phyloP scores from a whole-genome alignment of 2,329 filamentous ascomycete genomes.

The Claviceps quebecensis region DNA sequence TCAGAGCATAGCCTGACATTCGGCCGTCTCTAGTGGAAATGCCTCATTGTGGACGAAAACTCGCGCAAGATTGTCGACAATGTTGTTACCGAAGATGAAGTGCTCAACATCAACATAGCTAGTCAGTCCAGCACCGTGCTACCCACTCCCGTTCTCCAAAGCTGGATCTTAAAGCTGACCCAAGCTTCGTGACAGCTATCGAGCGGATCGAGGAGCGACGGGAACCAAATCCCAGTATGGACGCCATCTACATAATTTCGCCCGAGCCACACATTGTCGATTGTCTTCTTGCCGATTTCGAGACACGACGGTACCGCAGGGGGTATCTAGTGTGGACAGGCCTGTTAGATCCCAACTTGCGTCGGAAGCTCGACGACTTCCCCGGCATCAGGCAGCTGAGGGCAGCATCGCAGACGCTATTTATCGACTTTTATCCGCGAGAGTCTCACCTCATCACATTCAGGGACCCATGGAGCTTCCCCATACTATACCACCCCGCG shows the following conservation, averaged over 20 bases:
- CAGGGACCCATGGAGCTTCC: conserved; percentile 90
- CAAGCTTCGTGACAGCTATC: conserved; percentile 51
- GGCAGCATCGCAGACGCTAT: conserved; percentile 66
- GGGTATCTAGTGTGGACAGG: conserved; percentile 75
- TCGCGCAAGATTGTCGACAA: conserved; percentile 82
- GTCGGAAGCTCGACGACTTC: conserved; percentile 61
- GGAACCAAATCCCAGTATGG: conserved; percentile 74
- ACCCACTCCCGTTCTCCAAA: conserved; percentile 4
- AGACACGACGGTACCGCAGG: conserved; percentile 66
- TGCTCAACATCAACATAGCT: conserved; percentile 90
- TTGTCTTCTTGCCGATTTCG: conserved; percentile 84
- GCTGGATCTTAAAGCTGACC: conserved; percentile 4
- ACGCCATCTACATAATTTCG: conserved; percentile 85
- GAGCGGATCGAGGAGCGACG: conserved; percentile 84
- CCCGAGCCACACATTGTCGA: conserved; percentile 81
- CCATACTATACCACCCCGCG: conserved; percentile 75
- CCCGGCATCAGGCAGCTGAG: conserved; percentile 58
- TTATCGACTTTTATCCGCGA: conserved; percentile 78
- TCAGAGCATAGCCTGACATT: not conserved
- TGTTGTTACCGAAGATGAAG: conserved; percentile 87
- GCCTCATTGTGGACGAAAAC: conserved; percentile 73
- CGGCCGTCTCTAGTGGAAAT: conserved; percentile 64
- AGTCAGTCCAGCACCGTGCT: conserved; percentile 45
- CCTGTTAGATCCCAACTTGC: conserved; percentile 55
- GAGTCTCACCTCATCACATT: conserved; percentile 90